phyloP scores from a whole-genome alignment of 176 grass and related monocot species.

The Phoenix roebelenii region DNA sequence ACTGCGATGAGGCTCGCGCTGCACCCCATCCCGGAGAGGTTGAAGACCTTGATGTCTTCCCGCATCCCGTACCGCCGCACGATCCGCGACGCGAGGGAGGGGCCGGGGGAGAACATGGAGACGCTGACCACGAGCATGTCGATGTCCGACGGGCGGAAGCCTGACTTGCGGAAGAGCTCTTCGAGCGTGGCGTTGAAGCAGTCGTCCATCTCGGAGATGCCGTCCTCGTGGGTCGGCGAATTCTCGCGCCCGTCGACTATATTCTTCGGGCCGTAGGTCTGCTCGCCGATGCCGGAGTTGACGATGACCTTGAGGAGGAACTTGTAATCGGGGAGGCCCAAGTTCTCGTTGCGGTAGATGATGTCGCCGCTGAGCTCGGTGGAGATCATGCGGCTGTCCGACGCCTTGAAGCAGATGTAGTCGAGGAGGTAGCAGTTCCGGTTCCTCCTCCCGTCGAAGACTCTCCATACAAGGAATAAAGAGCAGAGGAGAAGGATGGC shows the following conservation, averaged over 20 bases:
- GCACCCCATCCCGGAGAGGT: slow-evolving; percentile 81
- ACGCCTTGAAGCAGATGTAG: slow-evolving; percentile 72
- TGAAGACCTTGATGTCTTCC: slow-evolving; percentile 53
- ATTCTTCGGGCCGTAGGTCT: slow-evolving; percentile 65
- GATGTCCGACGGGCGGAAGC: slow-evolving; percentile 24
- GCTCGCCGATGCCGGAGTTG: slow-evolving; percentile 82
- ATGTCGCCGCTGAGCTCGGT: slow-evolving; percentile 41
- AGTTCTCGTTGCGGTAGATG: slow-evolving; percentile 59
- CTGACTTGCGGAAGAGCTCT: slow-evolving; percentile 22
- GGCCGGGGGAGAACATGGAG: slow-evolving; percentile 49
- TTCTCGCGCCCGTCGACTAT: slow-evolving; percentile 65
- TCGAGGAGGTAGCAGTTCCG: slow-evolving; percentile 59
- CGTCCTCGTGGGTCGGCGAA: slow-evolving; percentile 38
- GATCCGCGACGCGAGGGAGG: slow-evolving; percentile 38
- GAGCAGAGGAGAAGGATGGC: slow-evolving; percentile 19
- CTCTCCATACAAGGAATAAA: background rate
- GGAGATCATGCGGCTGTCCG: slow-evolving; percentile 48
- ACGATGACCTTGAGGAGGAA: slow-evolving; percentile 85
- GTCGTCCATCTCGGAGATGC: slow-evolving; percentile 64
- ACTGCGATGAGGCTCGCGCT: slow-evolving; percentile 54
- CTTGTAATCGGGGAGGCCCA: slow-evolving; percentile 56
- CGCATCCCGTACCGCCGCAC: slow-evolving; percentile 46
- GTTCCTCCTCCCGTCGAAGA: slow-evolving; percentile 8
- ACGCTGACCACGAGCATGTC: slow-evolving; percentile 67
- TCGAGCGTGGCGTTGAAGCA: slow-evolving; percentile 41